Evolutionary conservation across 2,329 filamentous ascomycete species (phyloP), one percentile per base, ranked within the genome.

Genomic region (Teratosphaeria nubilosa): DNA sequence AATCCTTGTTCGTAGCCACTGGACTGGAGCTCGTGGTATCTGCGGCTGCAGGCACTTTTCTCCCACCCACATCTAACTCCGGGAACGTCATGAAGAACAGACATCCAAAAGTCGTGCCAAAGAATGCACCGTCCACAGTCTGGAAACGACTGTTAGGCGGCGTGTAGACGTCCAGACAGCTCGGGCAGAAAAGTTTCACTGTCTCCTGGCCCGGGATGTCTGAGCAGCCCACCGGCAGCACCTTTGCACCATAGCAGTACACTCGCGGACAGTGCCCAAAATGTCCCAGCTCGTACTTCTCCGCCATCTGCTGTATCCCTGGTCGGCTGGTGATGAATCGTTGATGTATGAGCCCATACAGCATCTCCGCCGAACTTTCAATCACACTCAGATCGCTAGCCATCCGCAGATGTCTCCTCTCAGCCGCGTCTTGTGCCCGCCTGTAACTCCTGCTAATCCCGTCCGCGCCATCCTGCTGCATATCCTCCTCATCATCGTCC

Each of bases 61-160:
- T 62, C 60, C 73, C 73, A 69, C 79, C 79, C 60, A 97, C 84
- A 66, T 96, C 91, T 70, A 96, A 88, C 71, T 99, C 94, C 37
- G 94, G 92, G 74, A 97, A 99, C 45, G 92, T 99, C 79, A 99
- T 92, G 72, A 99, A 90, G 78, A 99, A 99, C 60, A 99, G 84
- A 52, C 91, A 91, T 61, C 91, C 91, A 73, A 99, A 99, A 0
- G 94, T 99, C 56, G 94, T 92, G 53, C 94, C 94, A 70, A 99
- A 99, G 78, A 97, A 99, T 53, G 94, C 94, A 56, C 94, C 94
- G 66, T 99, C 94, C 34, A 99, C 94, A 2, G 90, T 92, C 75
- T 97, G 94, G 72, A 97, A 99, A 22, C 94, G 85, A 69, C 90
- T 96, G 78, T 97, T 99, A 48, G 94, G 94, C 3, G 94, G 94